Evolutionary conservation across 2,329 filamentous ascomycete genomes (phyloP).

Genomic region (Cryphonectria radicalis): DNA sequence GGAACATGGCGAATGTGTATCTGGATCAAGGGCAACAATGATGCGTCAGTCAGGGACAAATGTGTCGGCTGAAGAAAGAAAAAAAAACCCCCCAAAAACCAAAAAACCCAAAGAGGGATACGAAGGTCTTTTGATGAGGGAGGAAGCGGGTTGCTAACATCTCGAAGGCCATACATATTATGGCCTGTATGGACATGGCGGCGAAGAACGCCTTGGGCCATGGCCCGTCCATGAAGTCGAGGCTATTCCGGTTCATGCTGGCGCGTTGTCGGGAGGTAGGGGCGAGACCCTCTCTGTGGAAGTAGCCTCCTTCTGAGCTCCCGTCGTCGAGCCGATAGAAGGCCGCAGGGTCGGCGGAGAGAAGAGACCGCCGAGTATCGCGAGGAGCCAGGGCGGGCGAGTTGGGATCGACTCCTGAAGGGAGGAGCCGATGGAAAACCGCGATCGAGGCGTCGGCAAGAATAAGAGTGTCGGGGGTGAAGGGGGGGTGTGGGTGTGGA

Average conservation of each 20-base stretch:
- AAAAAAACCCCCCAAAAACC: no score
- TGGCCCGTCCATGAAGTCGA: conserved; percentile 79
- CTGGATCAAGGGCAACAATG: conserved; percentile 47
- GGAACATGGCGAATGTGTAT: conserved; percentile 89
- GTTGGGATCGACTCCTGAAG: conserved; percentile 36
- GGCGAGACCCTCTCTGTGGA: conserved; percentile 41
- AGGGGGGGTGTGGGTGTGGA: conserved; percentile 13
- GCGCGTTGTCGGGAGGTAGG: conserved; percentile 37
- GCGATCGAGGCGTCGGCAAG: conserved; percentile 8
- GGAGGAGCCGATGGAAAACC: conserved; percentile 30
- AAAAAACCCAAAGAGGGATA: no score
- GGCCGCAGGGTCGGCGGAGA: conserved; percentile 44
- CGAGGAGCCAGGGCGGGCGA: conserved; percentile 51
- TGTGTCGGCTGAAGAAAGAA: not conserved
- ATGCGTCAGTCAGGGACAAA: conserved; percentile 11
- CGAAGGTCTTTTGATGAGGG: not conserved
- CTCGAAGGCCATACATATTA: conserved; percentile 82
- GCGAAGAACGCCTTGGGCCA: conserved; percentile 90
- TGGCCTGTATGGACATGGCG: conserved; percentile 74
- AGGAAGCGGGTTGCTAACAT: conserved; percentile 62
- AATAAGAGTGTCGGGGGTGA: conserved; percentile 12
- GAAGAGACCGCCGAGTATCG: conserved; percentile 51
- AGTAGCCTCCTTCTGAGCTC: conserved; percentile 38
- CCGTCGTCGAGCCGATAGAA: conserved; percentile 31
- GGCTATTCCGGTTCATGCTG: conserved; percentile 48